A percentile compares a stretch with the other conserved stretches of the same genome.
phyloP scores from a whole-genome alignment of 2,329 filamentous ascomycete species.

The Talaromyces sp. region DNA sequence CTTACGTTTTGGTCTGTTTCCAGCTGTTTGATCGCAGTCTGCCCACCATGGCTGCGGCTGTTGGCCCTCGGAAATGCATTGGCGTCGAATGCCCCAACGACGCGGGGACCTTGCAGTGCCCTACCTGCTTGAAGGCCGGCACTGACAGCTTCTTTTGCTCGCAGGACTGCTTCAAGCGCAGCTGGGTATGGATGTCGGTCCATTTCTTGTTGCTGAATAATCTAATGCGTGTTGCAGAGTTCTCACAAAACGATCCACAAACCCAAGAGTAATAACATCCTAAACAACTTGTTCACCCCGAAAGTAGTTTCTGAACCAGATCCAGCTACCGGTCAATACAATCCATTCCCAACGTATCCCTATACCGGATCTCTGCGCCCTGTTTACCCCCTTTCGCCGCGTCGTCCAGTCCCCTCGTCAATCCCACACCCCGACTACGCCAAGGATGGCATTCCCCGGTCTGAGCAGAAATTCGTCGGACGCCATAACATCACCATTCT shows the following conservation, averaged over 20 bases:
- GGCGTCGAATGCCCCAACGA: slow-evolving; percentile 82
- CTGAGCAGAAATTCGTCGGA: slow-evolving; percentile 59
- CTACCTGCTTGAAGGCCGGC: slow-evolving; percentile 85
- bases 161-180: slow-evolving; percentile 98
- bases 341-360: slow-evolving; percentile 83
- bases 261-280: slow-evolving; percentile 61
- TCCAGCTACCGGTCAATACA: slow-evolving; percentile 83
- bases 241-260: slow-evolving; percentile 84
- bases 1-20: background rate
- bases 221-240: slow-evolving; percentile 46
- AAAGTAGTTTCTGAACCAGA: slow-evolving; percentile 86
- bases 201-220: background rate
- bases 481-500: slow-evolving; percentile 79
- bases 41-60: slow-evolving; percentile 24
- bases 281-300: slow-evolving; percentile 69
- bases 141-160: slow-evolving; percentile 95
- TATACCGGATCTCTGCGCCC: slow-evolving; percentile 80
- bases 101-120: slow-evolving; percentile 82
- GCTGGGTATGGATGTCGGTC: slow-evolving; percentile 66
- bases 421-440: slow-evolving; percentile 87
- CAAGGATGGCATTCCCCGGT: slow-evolving; percentile 68
- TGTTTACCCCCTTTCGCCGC: slow-evolving; percentile 75
- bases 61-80: slow-evolving; percentile 53
- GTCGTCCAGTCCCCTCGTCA: slow-evolving; percentile 67
- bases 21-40: background rate